Evolutionary conservation across 768 basidiomycete genomes (phyloP), one percentile per base, ranked within the genome.

Genomic region (Mycena filopes): DNA sequence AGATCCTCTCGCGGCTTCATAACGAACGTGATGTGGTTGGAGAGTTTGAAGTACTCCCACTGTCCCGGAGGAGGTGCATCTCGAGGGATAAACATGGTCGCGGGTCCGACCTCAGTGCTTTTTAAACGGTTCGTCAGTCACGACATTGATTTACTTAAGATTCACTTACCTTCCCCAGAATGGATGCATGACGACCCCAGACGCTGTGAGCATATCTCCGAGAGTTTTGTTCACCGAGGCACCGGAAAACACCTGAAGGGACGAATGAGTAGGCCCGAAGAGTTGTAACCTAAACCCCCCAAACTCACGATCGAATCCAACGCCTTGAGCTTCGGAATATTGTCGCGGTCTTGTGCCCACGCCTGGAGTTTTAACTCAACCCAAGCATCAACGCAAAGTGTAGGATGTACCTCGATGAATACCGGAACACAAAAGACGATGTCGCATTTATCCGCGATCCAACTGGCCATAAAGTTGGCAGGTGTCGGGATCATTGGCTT

Each of bases 31-130:
- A 59, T 50, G 23, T 59, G 58, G 20, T 59, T 59, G 18, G 58
- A 59, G n/a, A 59, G 21, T 16, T 59, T 59, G 47, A 59, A 59
- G 26, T 59, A 59, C 38, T 59, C 58, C 58, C 58, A 59, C 46
- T 59, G 36, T 36, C 25, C 48, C 15, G 18, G 20, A 1, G 46
- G 58, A 29, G 58, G 47, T 13, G 46, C 36, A 20, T 59, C 58
- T 13, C 38, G 46, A n/a, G 58, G 58, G 26, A 59, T 50, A 28
- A 59, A 59, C 58, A 59, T 59, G 16, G 58, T 59, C 20, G 58
- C 58, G 31, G 58, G 47, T 13, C 58, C 58, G 26, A 59, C 28
- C 31, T 59, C 58, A 18, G 58, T 59, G 25, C 58, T 59, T 26
- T 28, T 48, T 4, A 45, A 40, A n/a, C n/a, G n/a, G n/a, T n/a